Conservation (phyloP, 495 filamentous ascomycete species). For the Neurospora sp. region DNA sequence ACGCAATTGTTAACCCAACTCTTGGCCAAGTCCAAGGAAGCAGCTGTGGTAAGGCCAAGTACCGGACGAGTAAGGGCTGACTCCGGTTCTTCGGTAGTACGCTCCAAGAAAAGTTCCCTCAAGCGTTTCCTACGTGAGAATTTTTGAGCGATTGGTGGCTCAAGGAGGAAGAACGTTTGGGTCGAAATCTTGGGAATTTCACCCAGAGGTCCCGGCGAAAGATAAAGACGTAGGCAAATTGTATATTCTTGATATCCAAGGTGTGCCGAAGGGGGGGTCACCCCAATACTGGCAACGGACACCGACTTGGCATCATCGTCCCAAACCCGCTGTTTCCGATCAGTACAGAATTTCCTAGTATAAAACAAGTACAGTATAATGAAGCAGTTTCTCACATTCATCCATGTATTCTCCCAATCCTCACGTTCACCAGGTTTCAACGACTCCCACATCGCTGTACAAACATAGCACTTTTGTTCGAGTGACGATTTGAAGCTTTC, state of each 20-base stretch:
- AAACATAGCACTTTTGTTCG: neutral
- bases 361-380: neutral
- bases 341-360: neutral
- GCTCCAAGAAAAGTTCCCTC: neutral
- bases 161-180: neutral
- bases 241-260: neutral
- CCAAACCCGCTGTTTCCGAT: neutral
- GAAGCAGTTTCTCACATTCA: neutral
- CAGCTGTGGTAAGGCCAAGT: neutral
- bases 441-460: neutral
- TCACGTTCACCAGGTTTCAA: neutral
- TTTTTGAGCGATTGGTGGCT: neutral
- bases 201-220: neutral
- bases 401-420: neutral
- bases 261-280: neutral
- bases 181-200: neutral
- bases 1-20: neutral
- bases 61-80: neutral
- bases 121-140: neutral
- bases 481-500: neutral
- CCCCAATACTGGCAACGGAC: neutral
- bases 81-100: neutral
- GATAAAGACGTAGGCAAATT: neutral
- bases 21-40: neutral
- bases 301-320: neutral